These are phyloP conservation scores for Malus orientalis DNA, from an alignment of 306 rosid species.

Conservation along the genomic window DNA sequence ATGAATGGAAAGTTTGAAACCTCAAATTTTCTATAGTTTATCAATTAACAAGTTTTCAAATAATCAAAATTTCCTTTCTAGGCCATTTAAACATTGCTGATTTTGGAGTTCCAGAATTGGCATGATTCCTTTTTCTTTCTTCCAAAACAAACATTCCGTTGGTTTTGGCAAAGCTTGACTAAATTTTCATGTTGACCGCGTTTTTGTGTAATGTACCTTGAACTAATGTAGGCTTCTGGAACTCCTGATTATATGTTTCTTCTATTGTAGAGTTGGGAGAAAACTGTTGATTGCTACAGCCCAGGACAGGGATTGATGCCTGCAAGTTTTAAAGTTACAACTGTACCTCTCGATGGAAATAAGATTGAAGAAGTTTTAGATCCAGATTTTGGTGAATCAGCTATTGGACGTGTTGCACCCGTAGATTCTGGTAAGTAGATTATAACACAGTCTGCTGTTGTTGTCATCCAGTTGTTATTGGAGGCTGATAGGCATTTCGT, in stretches of 20 bases:
- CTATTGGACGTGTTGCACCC: conserved; percentile 97
- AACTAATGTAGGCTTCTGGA: neutral
- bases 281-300: conserved; percentile 94
- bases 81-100: neutral
- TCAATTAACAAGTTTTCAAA: neutral
- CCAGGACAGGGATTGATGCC: conserved; percentile 99
- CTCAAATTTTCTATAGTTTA: neutral
- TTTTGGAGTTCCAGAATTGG: neutral
- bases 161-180: neutral
- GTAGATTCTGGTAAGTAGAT: conserved; percentile 84
- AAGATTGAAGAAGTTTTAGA: conserved; percentile 70
- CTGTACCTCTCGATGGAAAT: conserved; percentile 36
- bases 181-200: neutral
- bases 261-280: conserved; percentile 84
- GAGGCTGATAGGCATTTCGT: neutral
- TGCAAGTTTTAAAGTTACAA: conserved; percentile 91
- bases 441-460: neutral
- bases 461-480: neutral
- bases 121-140: neutral
- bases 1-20: neutral
- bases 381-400: conserved; percentile 99
- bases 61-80: neutral
- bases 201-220: neutral
- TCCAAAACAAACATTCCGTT: neutral
- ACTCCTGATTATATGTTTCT: neutral